These are phyloP conservation scores for Nitzschia sp. DNA, from an alignment of 108 stramenopile genomes.

Conservation along the genomic window DNA sequence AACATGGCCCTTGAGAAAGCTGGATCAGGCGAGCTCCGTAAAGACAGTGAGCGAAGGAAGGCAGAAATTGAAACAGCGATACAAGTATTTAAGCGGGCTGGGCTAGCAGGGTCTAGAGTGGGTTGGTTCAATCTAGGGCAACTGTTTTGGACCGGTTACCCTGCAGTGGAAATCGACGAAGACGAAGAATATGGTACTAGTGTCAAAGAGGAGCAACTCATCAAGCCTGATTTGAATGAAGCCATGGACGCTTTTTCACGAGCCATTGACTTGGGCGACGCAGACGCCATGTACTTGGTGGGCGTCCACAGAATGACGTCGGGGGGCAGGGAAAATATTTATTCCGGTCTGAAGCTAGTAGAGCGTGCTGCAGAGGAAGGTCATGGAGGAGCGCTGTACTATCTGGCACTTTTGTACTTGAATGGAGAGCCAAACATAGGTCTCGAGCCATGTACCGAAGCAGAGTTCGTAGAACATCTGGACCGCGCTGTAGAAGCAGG, in stretches of 20 bases:
- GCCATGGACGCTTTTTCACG: slow-evolving; percentile 70
- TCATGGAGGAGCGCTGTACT: slow-evolving; percentile 77
- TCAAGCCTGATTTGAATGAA: slow-evolving; percentile 19
- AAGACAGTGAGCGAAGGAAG: slow-evolving; percentile 6
- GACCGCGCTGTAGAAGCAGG: slow-evolving; percentile 55
- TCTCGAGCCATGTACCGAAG: slow-evolving; percentile 41
- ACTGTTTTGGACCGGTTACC: slow-evolving; percentile 67
- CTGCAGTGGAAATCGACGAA: background rate
- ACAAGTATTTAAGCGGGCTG: slow-evolving; percentile 56
- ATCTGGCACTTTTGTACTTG: slow-evolving; percentile 69
- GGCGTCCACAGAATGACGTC: slow-evolving; percentile 60
- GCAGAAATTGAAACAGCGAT: slow-evolving; percentile 42
- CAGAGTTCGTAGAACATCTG: slow-evolving; percentile 35
- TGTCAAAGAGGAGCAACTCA: background rate
- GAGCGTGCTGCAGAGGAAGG: slow-evolving; percentile 49
- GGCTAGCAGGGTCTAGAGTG: slow-evolving; percentile 56
- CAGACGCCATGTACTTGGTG: slow-evolving; percentile 83
- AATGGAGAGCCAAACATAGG: slow-evolving; percentile 51
- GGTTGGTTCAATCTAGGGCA: slow-evolving; percentile 84
- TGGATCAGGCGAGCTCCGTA: background rate
- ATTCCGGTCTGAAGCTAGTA: slow-evolving; percentile 32
- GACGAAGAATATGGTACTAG: slow-evolving; percentile 11
- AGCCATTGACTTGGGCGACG: slow-evolving; percentile 76
- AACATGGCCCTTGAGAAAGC: slow-evolving; percentile 51
- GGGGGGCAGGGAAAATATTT: slow-evolving; percentile 19